A percentile compares a stretch with the other conserved stretches of the same genome.
Conservation (phyloP, 2,329 filamentous ascomycete genomes). For the Parastagonospora nodorum region DNA sequence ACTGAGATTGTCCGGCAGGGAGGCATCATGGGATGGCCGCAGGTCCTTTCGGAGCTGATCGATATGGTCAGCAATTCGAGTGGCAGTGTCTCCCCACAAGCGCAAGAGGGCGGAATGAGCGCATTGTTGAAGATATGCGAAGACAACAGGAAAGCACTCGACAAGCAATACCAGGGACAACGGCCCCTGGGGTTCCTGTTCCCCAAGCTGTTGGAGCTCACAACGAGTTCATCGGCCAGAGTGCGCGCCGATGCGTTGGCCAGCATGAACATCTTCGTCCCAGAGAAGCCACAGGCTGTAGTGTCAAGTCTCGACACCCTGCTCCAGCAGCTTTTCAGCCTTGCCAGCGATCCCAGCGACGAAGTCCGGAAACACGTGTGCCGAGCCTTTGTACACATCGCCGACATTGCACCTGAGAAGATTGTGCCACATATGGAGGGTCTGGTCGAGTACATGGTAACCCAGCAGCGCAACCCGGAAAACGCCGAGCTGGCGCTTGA, state of each 20-base stretch:
- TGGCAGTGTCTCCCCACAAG: slow-evolving; percentile 69
- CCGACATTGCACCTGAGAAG: slow-evolving; percentile 88
- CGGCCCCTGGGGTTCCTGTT: slow-evolving; percentile 86
- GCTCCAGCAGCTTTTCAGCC: slow-evolving; percentile 78
- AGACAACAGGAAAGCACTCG: slow-evolving; percentile 85
- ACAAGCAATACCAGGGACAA: slow-evolving; percentile 86
- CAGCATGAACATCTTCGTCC: slow-evolving; percentile 90
- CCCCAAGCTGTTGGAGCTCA: slow-evolving; percentile 88
- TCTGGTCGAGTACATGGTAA: slow-evolving; percentile 89
- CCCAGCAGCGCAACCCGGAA: slow-evolving; percentile 79
- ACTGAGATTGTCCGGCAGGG: slow-evolving; percentile 87
- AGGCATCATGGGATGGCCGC: slow-evolving; percentile 88
- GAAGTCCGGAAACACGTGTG: slow-evolving; percentile 94
- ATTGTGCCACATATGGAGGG: slow-evolving; percentile 85
- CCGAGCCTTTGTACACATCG: slow-evolving; percentile 87
- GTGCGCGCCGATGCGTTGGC: slow-evolving; percentile 80
- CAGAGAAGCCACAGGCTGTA: slow-evolving; percentile 81
- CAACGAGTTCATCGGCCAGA: slow-evolving; percentile 73
- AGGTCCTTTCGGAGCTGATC: slow-evolving; percentile 82
- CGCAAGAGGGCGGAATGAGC: slow-evolving; percentile 91
- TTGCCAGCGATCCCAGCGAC: slow-evolving; percentile 75
- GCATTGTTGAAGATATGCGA: slow-evolving; percentile 95
- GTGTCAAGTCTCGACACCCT: slow-evolving; percentile 80
- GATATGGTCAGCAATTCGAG: slow-evolving; percentile 74
- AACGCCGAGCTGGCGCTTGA: slow-evolving; percentile 92